Conservation (phyloP, 2,329 filamentous ascomycete genomes). For the Penicillium aurantiogriseum region DNA sequence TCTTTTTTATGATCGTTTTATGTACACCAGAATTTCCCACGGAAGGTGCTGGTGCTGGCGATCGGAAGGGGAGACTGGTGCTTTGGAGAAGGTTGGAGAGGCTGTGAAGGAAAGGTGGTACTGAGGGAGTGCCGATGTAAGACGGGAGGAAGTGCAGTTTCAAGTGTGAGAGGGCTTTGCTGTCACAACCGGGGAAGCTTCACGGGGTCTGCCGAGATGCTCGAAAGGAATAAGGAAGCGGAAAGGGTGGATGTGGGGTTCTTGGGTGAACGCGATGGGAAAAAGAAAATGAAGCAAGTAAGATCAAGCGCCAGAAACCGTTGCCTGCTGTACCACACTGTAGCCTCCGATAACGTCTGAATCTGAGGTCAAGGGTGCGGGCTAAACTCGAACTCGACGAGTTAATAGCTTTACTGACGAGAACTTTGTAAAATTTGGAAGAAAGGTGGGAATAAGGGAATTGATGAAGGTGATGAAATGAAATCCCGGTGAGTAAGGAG, state of each 20-base stretch:
- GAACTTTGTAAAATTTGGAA: neutral
- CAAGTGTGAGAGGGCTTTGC: conserved; percentile 20
- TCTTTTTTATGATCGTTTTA: conserved; percentile 59
- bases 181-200: conserved; percentile 19
- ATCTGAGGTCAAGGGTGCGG: conserved; percentile 5
- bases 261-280: conserved; percentile 21
- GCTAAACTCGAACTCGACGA: conserved; percentile 2
- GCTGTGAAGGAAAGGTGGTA: conserved; percentile 35
- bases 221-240: conserved; percentile 14
- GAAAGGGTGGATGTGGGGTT: conserved; percentile 11
- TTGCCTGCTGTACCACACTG: conserved; percentile 14
- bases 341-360: conserved; percentile 12
- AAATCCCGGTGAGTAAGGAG: neutral
- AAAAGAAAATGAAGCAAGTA: conserved; percentile 19
- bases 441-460: neutral
- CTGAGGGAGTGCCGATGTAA: conserved; percentile 35
- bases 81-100: conserved; percentile 30
- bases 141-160: conserved; percentile 27
- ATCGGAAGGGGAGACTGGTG: conserved; percentile 43
- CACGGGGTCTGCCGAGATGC: conserved; percentile 16
- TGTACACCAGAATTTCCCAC: conserved; percentile 86
- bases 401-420: neutral
- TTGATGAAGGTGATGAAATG: neutral
- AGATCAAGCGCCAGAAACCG: conserved; percentile 12
- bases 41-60: conserved; percentile 83